Evolutionary conservation across 1,284 basidiomycete species (phyloP), one percentile per base, ranked within the genome.

Genomic region (Ganoderma lucidum): DNA sequence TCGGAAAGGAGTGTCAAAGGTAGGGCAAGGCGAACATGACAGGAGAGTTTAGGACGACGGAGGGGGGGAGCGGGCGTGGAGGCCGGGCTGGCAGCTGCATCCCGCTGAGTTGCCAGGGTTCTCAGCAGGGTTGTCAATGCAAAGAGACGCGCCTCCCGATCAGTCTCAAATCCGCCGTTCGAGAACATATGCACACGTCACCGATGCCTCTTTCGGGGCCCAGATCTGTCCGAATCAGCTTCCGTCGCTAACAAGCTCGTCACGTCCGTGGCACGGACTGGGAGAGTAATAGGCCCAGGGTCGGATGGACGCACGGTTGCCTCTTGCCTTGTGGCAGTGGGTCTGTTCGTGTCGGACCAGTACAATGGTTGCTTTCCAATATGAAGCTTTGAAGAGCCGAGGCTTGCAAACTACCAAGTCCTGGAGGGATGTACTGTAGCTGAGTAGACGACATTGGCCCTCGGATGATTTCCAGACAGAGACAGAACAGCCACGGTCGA

Each of bases 101-200:
- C 23, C 41, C 35, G 55, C 10, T 17, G 65, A 67, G 66, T 67
- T 67, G 66, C 66, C 61, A 67, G 41, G 35, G 35, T 35, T 35
- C 35, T 35, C 23, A 23, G 35, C 35, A 35, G 35, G 35, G 39
- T 30, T 42, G 59, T 41, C 23, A 48, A 37, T 14, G 14, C 39
- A 44, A 41, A 41, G 41, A 65, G 56, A 45, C 56, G 58, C 66
- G 53, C 53, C 61, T 63, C 66, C 61, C 61, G 55, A 67, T 67
- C 66, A 63, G 51, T 60, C 56, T 60, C 62, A 30, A 60, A n/a
- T 41, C 37, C 37, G 58, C 39, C 59, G 23, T 61, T 61, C 59
- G 39, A 61, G 59, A 61, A 61, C 59, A 12, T 17, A 53, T 48
- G 59, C 65, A 32, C 59, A 61, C 65, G 65, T 61, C 58, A 66